A percentile compares a stretch with the other conserved stretches of the same genome.
Conservation (phyloP, 176 grass and related monocot species). For the barley (Hordeum vulgare) region DNA sequence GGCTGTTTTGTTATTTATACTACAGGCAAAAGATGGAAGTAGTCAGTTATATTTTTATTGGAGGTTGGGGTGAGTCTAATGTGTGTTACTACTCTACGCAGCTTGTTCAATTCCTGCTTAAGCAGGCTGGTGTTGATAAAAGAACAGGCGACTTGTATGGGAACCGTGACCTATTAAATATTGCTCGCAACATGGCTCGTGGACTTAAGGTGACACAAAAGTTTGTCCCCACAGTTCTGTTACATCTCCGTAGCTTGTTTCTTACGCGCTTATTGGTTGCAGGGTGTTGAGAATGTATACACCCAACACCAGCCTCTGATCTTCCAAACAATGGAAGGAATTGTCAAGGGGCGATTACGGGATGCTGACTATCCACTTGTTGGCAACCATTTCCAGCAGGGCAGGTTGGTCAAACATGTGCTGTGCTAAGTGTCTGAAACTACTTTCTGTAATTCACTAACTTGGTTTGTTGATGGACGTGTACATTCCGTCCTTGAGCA, state of each 20-base stretch:
- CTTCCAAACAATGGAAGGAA: slow-evolving; percentile 91
- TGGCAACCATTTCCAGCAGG: slow-evolving; percentile 94
- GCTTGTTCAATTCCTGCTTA: slow-evolving; percentile 98
- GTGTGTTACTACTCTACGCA: slow-evolving; percentile 24
- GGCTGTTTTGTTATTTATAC: background rate
- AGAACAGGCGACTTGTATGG: slow-evolving; percentile 89
- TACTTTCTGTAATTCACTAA: background rate
- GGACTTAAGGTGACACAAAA: slow-evolving; percentile 73
- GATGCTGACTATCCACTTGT: slow-evolving; percentile 93
- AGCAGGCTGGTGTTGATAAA: slow-evolving; percentile 93
- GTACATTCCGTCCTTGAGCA: background rate
- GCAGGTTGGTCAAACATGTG: slow-evolving; percentile 47
- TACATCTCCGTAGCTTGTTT: slow-evolving; percentile 13
- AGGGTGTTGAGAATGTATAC: slow-evolving; percentile 98
- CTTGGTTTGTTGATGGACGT: background rate
- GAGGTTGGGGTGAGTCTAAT: background rate
- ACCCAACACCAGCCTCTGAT: slow-evolving; percentile 97
- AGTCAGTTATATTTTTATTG: background rate
- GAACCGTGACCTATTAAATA: slow-evolving; percentile 92
- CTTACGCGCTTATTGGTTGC: slow-evolving; percentile 22
- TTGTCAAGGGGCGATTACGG: slow-evolving; percentile 84
- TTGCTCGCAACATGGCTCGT: slow-evolving; percentile 99
- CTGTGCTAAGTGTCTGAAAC: slow-evolving; percentile 7
- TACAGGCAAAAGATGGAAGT: background rate
- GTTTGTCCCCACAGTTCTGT: slow-evolving; percentile 10